Evolutionary conservation across 805 yeast genomes (phyloP).

Genomic region (Wickerhamia fluorescens): DNA sequence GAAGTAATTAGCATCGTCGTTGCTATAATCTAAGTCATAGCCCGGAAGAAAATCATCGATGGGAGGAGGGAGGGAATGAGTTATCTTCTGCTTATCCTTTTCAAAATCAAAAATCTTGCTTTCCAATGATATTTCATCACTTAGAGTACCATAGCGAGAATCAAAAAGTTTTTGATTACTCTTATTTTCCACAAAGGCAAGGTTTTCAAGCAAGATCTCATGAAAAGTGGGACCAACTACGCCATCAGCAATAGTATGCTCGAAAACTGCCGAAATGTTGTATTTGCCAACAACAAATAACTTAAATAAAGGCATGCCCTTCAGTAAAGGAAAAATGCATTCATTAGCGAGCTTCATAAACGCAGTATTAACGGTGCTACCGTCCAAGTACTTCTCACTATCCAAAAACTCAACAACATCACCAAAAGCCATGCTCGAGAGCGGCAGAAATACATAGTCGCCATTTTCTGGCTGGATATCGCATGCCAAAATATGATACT

Average conservation of each 20-base stretch:
- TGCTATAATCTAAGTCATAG: constrained; percentile 18
- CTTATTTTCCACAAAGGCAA: constrained; percentile 12
- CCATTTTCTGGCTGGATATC: constrained; percentile 18
- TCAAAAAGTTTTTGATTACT: constrained; percentile 5
- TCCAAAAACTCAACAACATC: constrained; percentile 17
- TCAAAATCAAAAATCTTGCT: constrained; percentile 15
- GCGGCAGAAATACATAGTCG: constrained; percentile 16
- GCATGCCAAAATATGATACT: constrained; percentile 27
- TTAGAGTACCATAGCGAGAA: constrained; percentile 6
- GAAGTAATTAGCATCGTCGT: constrained; percentile 19
- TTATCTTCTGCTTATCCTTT: constrained; percentile 13
- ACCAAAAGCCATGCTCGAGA: constrained; percentile 14
- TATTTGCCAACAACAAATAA: constrained; percentile 16
- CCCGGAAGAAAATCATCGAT: constrained; percentile 24
- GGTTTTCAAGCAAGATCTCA: constrained; percentile 23
- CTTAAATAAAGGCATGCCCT: constrained; percentile 22
- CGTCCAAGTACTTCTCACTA: constrained; percentile 6
- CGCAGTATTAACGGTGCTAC: constrained; percentile 19
- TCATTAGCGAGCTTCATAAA: constrained; percentile 18
- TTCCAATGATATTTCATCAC: constrained; percentile 3
- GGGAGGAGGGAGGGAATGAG: constrained; percentile 29
- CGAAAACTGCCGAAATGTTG: constrained; percentile 21
- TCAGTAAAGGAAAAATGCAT: constrained; percentile 14
- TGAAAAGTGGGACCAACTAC: constrained; percentile 28
- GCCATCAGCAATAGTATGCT: constrained; percentile 36